phyloP scores from a whole-genome alignment of 129 eudicot genomes.

The Centaurea solstitialis region DNA sequence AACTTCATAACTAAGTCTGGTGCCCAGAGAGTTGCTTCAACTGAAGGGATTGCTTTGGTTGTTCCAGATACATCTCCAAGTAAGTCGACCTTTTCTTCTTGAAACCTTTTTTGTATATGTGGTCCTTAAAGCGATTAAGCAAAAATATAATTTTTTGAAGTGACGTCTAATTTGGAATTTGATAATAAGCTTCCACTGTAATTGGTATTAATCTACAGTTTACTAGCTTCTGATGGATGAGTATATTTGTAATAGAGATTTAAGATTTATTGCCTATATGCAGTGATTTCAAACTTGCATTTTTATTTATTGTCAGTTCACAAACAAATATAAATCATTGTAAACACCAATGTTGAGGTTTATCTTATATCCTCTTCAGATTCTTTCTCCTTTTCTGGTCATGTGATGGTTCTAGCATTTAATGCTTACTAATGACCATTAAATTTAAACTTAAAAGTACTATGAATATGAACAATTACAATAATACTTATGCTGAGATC shows the following conservation, averaged over 20 bases:
- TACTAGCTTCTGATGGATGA: not conserved
- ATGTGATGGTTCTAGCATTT: not conserved
- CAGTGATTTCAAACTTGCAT: not conserved
- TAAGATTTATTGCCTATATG: not conserved
- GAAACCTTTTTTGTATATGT: not conserved
- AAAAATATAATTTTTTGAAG: not conserved
- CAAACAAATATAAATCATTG: not conserved
- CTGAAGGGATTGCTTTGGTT: conserved; percentile 84
- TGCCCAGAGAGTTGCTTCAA: conserved; percentile 93
- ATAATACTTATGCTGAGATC: not conserved
- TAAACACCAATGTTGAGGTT: not conserved
- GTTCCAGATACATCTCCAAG: conserved; percentile 98
- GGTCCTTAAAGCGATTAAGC: not conserved
- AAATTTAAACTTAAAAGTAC: not conserved
- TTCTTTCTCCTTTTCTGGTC: not conserved
- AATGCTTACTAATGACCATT: not conserved
- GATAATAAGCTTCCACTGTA: not conserved
- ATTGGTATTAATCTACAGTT: not conserved
- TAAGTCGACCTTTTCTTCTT: conserved; percentile 29
- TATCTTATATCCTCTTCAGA: not conserved
- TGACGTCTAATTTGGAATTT: too few relatives aligned
- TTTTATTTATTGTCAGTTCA: not conserved
- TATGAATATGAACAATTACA: not conserved
- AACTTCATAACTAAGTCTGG: conserved; percentile 87
- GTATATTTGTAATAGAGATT: not conserved